Base-by-base conservation (phyloP, 2,329 filamentous ascomycete genomes). In the Pyrenophora tritici-repentis region DNA sequence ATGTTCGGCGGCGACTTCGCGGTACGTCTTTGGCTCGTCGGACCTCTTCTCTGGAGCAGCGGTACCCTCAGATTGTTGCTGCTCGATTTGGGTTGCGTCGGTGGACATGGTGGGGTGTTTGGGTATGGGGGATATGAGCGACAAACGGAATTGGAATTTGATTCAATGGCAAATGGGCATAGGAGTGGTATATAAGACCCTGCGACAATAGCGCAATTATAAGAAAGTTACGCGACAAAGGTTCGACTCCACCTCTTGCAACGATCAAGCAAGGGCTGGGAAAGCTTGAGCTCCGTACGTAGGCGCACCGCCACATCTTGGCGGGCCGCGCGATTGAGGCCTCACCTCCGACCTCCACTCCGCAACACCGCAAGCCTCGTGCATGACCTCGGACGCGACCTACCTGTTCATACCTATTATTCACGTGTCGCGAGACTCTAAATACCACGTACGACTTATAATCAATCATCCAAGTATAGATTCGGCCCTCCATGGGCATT, bases 1-100 rank as follows among this genome's bases (percentile, higher is more conserved):
- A 46, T 71, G 67, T 20, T 62, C 50, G 14, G 68, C 65, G 24
- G 69, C 67, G 42, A 62, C 63, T 33, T 69, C 58, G 50, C 59
- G 61, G 53, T 73, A 73, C 24, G 61, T 65, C 33, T 65, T 55
- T 31, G 56, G 46, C 44, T 57, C 42, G 44, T 51, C 47, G 26
- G 42, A 37, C 43, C 42, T 20, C 40, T 35, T 50, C 8, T 42
- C 14, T 32, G 37, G 44, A 17, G 22, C 24, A 6, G 7, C 24
- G 16, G 20, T 17, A 29, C 16, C 37, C 7, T 32, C 40, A 10
- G 47, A 2, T 34, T 51, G 48, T 22, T 43, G 57, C 42, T 53
- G 42, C 36, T 38, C 37, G 10, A 34, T 16, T 24, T 41, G 33
- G 42, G 32, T 45, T 38, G 42, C 26, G 36, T 36, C 48, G 16